These are phyloP conservation scores for Hydnomerulius pinastri DNA, from an alignment of 768 basidiomycete species.

Conservation along the genomic window DNA sequence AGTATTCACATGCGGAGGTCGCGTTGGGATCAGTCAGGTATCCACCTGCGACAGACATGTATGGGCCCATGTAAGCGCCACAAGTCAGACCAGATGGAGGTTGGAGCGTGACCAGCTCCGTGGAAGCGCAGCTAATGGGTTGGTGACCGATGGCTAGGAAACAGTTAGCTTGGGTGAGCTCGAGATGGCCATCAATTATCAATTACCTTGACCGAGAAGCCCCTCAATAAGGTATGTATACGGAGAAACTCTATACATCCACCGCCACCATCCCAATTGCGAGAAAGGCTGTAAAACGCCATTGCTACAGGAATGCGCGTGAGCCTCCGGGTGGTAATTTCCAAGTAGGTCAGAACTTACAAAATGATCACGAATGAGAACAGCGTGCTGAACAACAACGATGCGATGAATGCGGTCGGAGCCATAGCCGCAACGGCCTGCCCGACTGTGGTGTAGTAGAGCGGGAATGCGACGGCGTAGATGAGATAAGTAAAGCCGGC, in stretches of 20 bases:
- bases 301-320: conserved; percentile 29
- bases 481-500: conserved; percentile 43
- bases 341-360: conserved; percentile 26
- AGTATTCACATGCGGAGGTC: conserved; percentile 55
- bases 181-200: not conserved
- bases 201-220: conserved; percentile 28
- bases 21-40: conserved; percentile 59
- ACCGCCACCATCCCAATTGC: conserved; percentile 36
- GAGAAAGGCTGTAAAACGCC: conserved; percentile 50
- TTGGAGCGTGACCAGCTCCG: conserved; percentile 54
- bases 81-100: conserved; percentile 60
- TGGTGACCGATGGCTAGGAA: conserved; percentile 43
- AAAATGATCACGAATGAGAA: conserved; percentile 46
- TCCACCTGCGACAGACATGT: conserved; percentile 52
- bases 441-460: conserved; percentile 46
- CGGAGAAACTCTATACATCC: conserved; percentile 47
- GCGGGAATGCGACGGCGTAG: conserved; percentile 38
- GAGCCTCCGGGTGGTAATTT: not conserved
- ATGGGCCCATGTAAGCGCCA: conserved; percentile 48
- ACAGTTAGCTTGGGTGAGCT: not conserved
- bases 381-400: conserved; percentile 38
- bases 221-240: conserved; percentile 55
- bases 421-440: conserved; percentile 45
- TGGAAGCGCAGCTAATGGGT: conserved; percentile 46
- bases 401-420: conserved; percentile 42